These are phyloP conservation scores for Diaporthe caulivora DNA, from an alignment of 2,329 filamentous ascomycete genomes.

Conservation along the genomic window DNA sequence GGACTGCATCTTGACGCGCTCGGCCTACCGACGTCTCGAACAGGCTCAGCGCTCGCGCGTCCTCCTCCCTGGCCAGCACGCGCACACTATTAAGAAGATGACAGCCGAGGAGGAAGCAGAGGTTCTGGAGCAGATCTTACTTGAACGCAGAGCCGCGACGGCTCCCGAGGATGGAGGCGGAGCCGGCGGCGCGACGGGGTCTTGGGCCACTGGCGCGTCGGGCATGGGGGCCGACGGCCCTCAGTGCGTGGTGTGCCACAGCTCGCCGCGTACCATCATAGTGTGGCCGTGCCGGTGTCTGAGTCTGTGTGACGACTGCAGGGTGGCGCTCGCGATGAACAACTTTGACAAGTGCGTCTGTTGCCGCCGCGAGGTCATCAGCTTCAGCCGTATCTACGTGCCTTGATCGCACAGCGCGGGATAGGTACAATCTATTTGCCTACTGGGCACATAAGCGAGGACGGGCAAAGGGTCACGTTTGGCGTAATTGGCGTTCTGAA, in stretches of 20 bases:
- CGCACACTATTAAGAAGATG: conserved; percentile 57
- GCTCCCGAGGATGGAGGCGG: conserved; percentile 37
- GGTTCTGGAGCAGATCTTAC: conserved; percentile 70
- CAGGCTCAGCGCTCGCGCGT: conserved; percentile 79
- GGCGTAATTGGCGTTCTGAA: conserved; percentile 32
- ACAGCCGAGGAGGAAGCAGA: conserved; percentile 70
- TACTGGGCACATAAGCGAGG: conserved; percentile 34
- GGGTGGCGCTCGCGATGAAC: conserved; percentile 93
- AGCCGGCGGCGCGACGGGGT: conserved; percentile 46
- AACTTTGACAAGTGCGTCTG: conserved; percentile 98
- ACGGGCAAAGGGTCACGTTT: conserved; percentile 27
- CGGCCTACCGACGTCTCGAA: conserved; percentile 76
- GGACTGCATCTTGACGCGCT: conserved; percentile 82
- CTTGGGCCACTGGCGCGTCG: conserved; percentile 78
- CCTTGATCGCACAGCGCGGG: conserved; percentile 61
- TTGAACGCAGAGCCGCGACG: conserved; percentile 59
- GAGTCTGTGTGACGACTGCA: conserved; percentile 93
- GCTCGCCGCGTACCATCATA: conserved; percentile 85
- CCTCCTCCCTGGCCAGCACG: conserved; percentile 62
- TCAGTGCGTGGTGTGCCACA: conserved; percentile 94
- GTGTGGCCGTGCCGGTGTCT: conserved; percentile 97
- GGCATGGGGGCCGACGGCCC: conserved; percentile 80
- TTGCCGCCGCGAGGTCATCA: conserved; percentile 87
- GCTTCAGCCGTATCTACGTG: conserved; percentile 92
- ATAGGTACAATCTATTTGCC: background rate